Percentiles rank a stretch among this genome's conserved stretches.
phyloP scores from a whole-genome alignment of 2,329 filamentous ascomycete genomes.

The Dactylella cylindrospora region DNA sequence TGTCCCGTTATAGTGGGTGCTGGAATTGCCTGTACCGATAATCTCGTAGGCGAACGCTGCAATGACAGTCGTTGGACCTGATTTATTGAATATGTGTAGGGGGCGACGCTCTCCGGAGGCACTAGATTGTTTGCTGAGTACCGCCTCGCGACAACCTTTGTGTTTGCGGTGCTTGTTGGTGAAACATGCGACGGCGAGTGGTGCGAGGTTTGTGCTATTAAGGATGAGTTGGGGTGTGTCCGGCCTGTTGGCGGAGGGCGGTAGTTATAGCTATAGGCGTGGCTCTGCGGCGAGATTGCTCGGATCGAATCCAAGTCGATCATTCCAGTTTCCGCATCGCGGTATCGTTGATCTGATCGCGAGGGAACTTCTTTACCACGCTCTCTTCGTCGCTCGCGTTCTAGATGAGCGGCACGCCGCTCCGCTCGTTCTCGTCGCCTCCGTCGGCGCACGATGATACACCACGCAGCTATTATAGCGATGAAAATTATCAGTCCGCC shows the following conservation, averaged over 20 bases:
- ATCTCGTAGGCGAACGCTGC: constrained; percentile 10
- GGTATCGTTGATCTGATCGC: constrained; percentile 20
- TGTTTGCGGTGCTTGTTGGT: constrained; percentile 9
- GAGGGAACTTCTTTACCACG: constrained; percentile 28
- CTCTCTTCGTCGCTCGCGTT: constrained; percentile 27
- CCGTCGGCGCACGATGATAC: constrained; percentile 12
- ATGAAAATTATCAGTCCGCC: constrained; percentile 21
- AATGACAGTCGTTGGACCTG: constrained; percentile 23
- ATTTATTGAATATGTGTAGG: constrained; percentile 21
- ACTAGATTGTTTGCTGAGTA: constrained; percentile 32
- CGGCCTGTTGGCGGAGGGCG: constrained; percentile 11
- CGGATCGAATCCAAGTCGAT: constrained; percentile 31
- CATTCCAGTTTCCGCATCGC: constrained; percentile 31
- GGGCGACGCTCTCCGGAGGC: constrained; percentile 11
- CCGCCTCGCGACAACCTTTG: too few species aligned
- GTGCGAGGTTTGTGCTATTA: constrained; percentile 32
- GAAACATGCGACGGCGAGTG: constrained; percentile 29
- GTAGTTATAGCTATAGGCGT: constrained; percentile 27
- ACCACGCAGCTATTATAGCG: constrained; percentile 23
- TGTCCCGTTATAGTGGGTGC: constrained; percentile 22
- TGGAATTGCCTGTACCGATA: constrained; percentile 28
- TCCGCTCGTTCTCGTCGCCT: constrained; percentile 14
- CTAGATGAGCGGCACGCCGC: constrained; percentile 9
- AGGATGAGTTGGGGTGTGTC: constrained; percentile 24
- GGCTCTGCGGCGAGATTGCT: constrained; percentile 1